Base-by-base conservation (phyloP, 2,329 filamentous ascomycete genomes). In the Blastomyces percursus region DNA sequence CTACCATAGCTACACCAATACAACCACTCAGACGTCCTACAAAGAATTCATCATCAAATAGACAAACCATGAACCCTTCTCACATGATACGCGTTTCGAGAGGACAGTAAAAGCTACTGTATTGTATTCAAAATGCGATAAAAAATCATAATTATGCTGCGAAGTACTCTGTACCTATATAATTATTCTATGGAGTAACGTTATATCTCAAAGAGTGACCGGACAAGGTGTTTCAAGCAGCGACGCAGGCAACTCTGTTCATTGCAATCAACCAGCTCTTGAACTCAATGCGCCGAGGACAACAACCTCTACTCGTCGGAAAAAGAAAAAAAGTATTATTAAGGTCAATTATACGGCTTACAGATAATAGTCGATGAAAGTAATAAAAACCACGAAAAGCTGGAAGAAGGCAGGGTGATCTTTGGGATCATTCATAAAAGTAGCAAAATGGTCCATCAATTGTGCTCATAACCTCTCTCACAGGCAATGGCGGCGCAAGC, bases 401-500 rank as follows among this genome's bases (percentile, higher is more conserved):
- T 6, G 4, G 4, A 51, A 19, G 19, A n/a, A 8, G 12, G 6
- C n/a, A 21, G 32, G 32, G 27, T 27, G 32, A 55, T 40, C n/a
- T 52, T 52, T 40, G 21, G 40, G 40, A n/a, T 52, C 35, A 67
- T 54, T 64, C 61, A 58, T 71, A 71, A 48, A 69, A 62, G 61
- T 70, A 70, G 48, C 69, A 71, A 30, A 69, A 70, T 0, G 69
- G 69, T 1, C 69, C 68, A 12, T 59, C 64, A 30, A 64, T 66
- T 8, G 67, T 70, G 63, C 67, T 62, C 58, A 69, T 64, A 27
- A 68, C 42, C 7, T 71, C 66, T 8, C 62, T 21, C 19, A 69
- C 64, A 7, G 60, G 55, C 19, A 66, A 55, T 3, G 67, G 58
- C 9, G 63, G 50, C 3, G 63, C 65, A 24, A 70, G 61, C 12